These are phyloP conservation scores for Tricholomella constricta DNA, from an alignment of 768 basidiomycete species.

Conservation along the genomic window DNA sequence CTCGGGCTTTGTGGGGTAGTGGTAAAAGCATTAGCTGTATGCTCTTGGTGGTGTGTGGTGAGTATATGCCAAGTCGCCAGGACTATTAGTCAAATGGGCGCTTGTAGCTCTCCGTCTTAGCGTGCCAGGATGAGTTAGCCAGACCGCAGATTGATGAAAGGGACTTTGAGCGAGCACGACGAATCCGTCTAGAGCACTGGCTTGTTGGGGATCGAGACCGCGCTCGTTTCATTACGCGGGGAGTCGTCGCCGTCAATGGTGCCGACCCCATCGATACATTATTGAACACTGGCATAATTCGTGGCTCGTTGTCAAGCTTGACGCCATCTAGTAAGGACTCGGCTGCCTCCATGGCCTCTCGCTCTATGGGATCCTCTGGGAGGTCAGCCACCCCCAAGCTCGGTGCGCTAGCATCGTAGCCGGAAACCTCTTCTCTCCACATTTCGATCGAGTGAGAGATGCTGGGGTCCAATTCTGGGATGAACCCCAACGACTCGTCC, in stretches of 20 bases:
- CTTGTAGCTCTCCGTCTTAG: neutral
- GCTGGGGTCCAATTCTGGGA: slow-evolving; percentile 27
- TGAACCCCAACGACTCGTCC: slow-evolving; percentile 26
- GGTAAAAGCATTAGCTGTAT: neutral
- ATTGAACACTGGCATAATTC: slow-evolving; percentile 9
- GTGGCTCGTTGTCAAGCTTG: slow-evolving; percentile 1
- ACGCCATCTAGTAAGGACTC: slow-evolving; percentile 11
- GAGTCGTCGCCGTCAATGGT: slow-evolving; percentile 7
- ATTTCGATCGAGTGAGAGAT: slow-evolving; percentile 32
- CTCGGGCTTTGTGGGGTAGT: slow-evolving; percentile 1
- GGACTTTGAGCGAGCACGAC: slow-evolving; percentile 14
- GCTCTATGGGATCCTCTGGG: slow-evolving; percentile 14
- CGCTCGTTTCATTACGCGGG: slow-evolving; percentile 22
- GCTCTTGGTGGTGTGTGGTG: neutral
- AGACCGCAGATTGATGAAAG: slow-evolving; percentile 7
- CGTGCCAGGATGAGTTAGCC: slow-evolving; percentile 10
- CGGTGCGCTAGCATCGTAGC: slow-evolving; percentile 19
- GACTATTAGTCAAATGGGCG: slow-evolving; percentile 6
- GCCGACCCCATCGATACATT: slow-evolving; percentile 14
- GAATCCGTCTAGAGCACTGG: slow-evolving; percentile 7
- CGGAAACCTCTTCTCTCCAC: slow-evolving; percentile 47
- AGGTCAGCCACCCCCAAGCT: slow-evolving; percentile 8
- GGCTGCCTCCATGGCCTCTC: slow-evolving; percentile 13
- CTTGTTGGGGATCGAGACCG: slow-evolving; percentile 18
- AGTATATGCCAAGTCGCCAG: neutral